Percentiles rank a stretch among this genome's conserved stretches.
Evolutionary conservation across 129 eudicot species (phyloP).

Genomic region (Helianthus annuus): HanXRQr2.0-SUNRISE NC_035442.2:123199625-123200124

Average conservation of each 20-base stretch:
- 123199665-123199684: slow-evolving; percentile 82
- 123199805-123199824: slow-evolving; percentile 86
- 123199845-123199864: background rate
- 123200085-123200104: slow-evolving; percentile 92
- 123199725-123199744: background rate
- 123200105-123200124: slow-evolving; percentile 83
- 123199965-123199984: background rate
- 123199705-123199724: background rate
- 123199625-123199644: slow-evolving; percentile 89
- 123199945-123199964: slow-evolving; percentile 1
- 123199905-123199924: background rate
- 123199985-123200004: slow-evolving; percentile 1
- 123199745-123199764: background rate
- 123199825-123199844: slow-evolving; percentile 12
- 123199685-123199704: slow-evolving; percentile 3
- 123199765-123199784: slow-evolving; percentile 86
- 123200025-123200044: background rate
- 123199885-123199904: background rate
- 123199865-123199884: background rate
- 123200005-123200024: slow-evolving; percentile 10
- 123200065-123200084: slow-evolving; percentile 89
- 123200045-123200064: slow-evolving; percentile 61
- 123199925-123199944: background rate
- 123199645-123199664: slow-evolving; percentile 89
- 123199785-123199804: slow-evolving; percentile 84